These are phyloP conservation scores for Brassica balearica DNA, from an alignment of 441 rosid species.

Conservation along the genomic window DNA sequence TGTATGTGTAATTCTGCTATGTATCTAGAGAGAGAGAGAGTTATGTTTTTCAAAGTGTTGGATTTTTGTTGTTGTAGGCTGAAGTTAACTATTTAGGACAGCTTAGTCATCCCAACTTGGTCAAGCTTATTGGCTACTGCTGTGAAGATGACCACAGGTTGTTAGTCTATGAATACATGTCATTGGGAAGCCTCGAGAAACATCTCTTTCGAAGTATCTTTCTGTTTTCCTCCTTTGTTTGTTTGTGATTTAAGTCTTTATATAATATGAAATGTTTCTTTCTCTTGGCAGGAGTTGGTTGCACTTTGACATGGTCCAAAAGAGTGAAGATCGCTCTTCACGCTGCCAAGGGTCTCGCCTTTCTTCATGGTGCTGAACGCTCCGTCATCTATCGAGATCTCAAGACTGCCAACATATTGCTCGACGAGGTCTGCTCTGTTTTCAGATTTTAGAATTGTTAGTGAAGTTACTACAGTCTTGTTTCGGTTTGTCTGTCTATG, in stretches of 20 bases:
- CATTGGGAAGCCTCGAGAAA: slow-evolving; percentile 91
- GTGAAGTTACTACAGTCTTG: neutral
- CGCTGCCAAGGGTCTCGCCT: slow-evolving; percentile 95
- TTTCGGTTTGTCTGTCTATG: slow-evolving; percentile 10
- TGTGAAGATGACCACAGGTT: slow-evolving; percentile 97
- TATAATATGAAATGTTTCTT: no score
- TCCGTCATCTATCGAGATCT: slow-evolving; percentile 95
- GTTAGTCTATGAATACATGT: slow-evolving; percentile 96
- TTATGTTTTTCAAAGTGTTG: neutral
- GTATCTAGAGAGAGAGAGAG: neutral
- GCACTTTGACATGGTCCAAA: slow-evolving; percentile 88
- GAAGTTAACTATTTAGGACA: slow-evolving; percentile 97
- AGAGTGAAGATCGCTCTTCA: slow-evolving; percentile 94
- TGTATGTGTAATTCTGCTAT: slow-evolving; percentile 45
- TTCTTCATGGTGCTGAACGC: slow-evolving; percentile 93
- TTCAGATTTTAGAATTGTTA: slow-evolving; percentile 10
- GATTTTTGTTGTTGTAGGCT: slow-evolving; percentile 60
- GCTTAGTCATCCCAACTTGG: slow-evolving; percentile 92
- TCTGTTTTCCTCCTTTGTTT: neutral
- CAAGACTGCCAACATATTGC: slow-evolving; percentile 96
- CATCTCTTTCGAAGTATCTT: slow-evolving; percentile 84
- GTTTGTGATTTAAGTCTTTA: neutral
- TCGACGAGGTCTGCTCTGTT: slow-evolving; percentile 64
- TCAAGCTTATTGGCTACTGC: slow-evolving; percentile 97
- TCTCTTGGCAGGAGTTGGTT: slow-evolving; percentile 59